phyloP scores from a whole-genome alignment of 176 grass and related monocot genomes.

The Oryza glumipatula region DNA sequence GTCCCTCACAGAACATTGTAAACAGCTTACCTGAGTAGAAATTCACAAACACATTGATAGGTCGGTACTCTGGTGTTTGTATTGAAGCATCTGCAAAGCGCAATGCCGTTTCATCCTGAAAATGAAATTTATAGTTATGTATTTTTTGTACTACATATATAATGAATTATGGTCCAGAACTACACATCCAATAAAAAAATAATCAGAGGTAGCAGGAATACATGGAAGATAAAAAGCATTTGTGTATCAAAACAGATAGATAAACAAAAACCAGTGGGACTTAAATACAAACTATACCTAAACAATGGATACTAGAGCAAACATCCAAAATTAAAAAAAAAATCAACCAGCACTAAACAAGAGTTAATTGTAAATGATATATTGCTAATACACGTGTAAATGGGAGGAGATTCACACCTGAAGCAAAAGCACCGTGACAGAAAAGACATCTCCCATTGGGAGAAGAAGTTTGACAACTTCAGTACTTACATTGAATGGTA shows the following conservation, averaged over 20 bases:
- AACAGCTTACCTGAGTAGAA: slow-evolving; percentile 79
- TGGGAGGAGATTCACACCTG: slow-evolving; percentile 60
- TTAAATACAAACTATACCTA: slow-evolving; percentile 14
- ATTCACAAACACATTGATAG: slow-evolving; percentile 90
- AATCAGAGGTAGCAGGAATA: neutral
- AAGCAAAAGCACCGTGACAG: slow-evolving; percentile 83
- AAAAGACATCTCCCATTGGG: slow-evolving; percentile 96
- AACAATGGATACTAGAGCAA: slow-evolving; percentile 15
- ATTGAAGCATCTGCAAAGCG: slow-evolving; percentile 74
- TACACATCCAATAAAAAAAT: neutral
- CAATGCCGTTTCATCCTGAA: slow-evolving; percentile 77
- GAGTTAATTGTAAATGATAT: neutral
- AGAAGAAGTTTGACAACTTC: slow-evolving; percentile 92
- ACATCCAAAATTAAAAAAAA: neutral
- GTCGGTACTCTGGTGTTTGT: slow-evolving; percentile 76
- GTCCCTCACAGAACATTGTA: neutral
- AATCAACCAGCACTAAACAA: neutral
- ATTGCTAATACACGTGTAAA: slow-evolving; percentile 1
- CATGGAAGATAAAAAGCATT: neutral
- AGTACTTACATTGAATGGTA: slow-evolving; percentile 97
- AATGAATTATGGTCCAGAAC: neutral
- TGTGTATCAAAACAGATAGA: neutral
- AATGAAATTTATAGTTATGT: slow-evolving; percentile 14
- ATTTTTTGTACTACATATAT: neutral
- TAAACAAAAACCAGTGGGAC: neutral